phyloP scores from a whole-genome alignment of 2,329 filamentous ascomycete genomes.

The Ophiostoma novo-ulmi region DNA sequence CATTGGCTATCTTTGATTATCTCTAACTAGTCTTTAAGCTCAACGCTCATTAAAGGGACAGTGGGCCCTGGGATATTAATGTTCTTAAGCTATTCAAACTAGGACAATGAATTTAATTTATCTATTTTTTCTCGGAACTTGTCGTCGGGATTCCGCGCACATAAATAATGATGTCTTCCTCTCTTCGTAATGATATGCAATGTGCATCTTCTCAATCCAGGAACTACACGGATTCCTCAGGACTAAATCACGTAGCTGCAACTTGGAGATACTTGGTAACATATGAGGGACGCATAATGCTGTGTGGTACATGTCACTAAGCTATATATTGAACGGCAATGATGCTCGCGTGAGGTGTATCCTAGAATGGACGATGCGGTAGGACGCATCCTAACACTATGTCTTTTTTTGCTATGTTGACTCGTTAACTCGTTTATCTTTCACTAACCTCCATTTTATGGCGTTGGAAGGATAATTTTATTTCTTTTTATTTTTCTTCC shows the following conservation, averaged over 20 bases:
- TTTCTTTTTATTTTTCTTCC: background rate
- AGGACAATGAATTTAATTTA: background rate
- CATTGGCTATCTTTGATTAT: background rate
- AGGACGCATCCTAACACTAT: background rate
- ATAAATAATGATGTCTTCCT: background rate
- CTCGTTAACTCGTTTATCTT: too few relatives aligned
- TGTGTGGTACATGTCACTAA: too few relatives aligned
- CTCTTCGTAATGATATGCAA: background rate
- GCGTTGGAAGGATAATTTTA: too few relatives aligned
- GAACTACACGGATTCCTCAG: background rate
- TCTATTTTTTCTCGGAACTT: background rate
- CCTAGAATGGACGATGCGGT: background rate
- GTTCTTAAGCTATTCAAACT: background rate
- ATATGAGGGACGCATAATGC: background rate
- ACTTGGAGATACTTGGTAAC: background rate
- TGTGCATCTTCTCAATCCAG: background rate
- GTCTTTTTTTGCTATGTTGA: background rate
- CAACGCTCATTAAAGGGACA: background rate
- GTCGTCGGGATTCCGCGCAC: background rate
- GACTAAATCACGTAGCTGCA: background rate
- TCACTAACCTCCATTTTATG: too few relatives aligned
- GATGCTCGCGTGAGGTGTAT: slow-evolving; percentile 2
- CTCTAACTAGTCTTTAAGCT: background rate
- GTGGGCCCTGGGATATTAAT: slow-evolving; percentile 6
- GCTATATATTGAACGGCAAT: background rate